A percentile compares a stretch with the other conserved stretches of the same genome.
These are phyloP conservation scores for Colletotrichum godetiae DNA, from an alignment of 2,329 filamentous ascomycete species.

Conservation along the genomic window DNA sequence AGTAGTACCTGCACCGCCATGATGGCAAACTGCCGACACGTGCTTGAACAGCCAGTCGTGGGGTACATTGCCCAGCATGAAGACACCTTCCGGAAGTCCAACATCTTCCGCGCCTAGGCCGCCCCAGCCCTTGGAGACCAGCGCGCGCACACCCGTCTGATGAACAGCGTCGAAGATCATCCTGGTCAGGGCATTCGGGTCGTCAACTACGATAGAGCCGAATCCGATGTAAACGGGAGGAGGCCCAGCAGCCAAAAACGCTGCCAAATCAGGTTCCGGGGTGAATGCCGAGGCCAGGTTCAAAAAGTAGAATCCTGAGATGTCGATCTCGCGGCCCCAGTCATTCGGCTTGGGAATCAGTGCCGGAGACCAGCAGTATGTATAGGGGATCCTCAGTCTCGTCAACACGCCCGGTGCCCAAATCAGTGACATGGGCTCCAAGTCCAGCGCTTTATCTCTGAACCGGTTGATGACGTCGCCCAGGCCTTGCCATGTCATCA, in stretches of 20 bases:
- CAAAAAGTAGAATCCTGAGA: slow-evolving; percentile 83
- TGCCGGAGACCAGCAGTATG: slow-evolving; percentile 91
- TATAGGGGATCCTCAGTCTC: slow-evolving; percentile 82
- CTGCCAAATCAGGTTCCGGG: slow-evolving; percentile 72
- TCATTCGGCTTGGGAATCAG: slow-evolving; percentile 83
- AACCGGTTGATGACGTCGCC: slow-evolving; percentile 94
- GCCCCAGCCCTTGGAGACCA: slow-evolving; percentile 91
- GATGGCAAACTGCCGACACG: slow-evolving; percentile 86
- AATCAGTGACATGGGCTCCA: slow-evolving; percentile 82
- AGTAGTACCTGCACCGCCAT: slow-evolving; percentile 89
- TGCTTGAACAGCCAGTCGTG: slow-evolving; percentile 91
- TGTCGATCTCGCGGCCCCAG: slow-evolving; percentile 77
- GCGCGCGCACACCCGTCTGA: slow-evolving; percentile 76
- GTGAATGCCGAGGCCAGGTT: slow-evolving; percentile 74
- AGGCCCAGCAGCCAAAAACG: slow-evolving; percentile 75
- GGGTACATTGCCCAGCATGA: slow-evolving; percentile 86
- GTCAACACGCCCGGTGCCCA: slow-evolving; percentile 85
- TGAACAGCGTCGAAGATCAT: slow-evolving; percentile 79
- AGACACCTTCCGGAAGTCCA: slow-evolving; percentile 78
- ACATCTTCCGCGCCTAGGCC: slow-evolving; percentile 80
- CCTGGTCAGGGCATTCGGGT: slow-evolving; percentile 76
- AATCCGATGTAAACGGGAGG: slow-evolving; percentile 87
- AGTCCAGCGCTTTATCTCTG: slow-evolving; percentile 76
- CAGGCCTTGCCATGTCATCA: slow-evolving; percentile 93
- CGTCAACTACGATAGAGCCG: slow-evolving; percentile 83